These are phyloP conservation scores for Castanea crenata DNA, from an alignment of 306 rosid genomes.

Conservation along the genomic window DNA sequence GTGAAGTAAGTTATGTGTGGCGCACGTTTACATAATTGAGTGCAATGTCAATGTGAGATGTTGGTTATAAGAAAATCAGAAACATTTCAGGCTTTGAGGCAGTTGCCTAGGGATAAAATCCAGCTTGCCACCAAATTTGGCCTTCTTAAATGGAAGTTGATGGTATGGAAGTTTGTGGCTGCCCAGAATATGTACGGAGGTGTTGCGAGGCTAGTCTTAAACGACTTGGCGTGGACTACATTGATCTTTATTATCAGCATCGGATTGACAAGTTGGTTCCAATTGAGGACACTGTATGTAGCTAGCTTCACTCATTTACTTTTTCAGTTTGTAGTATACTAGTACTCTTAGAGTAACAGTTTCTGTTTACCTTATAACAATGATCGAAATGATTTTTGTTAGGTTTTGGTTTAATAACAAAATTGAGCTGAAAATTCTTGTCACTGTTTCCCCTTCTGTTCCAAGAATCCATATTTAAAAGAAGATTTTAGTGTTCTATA, in stretches of 20 bases:
- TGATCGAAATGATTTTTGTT: too few species aligned
- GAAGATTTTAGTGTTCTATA: too few species aligned
- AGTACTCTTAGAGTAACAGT: background rate
- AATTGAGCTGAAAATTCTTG: too few species aligned
- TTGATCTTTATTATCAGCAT: constrained; percentile 67
- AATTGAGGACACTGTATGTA: constrained; percentile 70
- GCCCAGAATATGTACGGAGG: constrained; percentile 50
- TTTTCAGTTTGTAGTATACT: background rate
- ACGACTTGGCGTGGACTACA: constrained; percentile 42
- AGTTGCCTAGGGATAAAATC: constrained; percentile 60
- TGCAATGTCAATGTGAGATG: background rate
- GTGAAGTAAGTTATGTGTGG: too few species aligned
- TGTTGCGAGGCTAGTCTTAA: constrained; percentile 73
- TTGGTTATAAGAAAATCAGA: background rate
- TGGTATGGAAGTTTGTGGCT: constrained; percentile 40
- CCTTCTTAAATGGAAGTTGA: constrained; percentile 4
- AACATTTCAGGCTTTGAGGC: constrained; percentile 57
- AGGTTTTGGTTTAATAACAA: too few species aligned
- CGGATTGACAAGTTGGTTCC: constrained; percentile 59
- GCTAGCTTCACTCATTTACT: background rate
- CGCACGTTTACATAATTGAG: background rate
- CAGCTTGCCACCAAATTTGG: constrained; percentile 81
- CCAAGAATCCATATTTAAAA: too few species aligned
- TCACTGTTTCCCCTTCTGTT: too few species aligned
- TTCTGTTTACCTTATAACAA: background rate